Base-by-base conservation (phyloP, 352 stramenopile genomes). In the Albugo candida region DNA sequence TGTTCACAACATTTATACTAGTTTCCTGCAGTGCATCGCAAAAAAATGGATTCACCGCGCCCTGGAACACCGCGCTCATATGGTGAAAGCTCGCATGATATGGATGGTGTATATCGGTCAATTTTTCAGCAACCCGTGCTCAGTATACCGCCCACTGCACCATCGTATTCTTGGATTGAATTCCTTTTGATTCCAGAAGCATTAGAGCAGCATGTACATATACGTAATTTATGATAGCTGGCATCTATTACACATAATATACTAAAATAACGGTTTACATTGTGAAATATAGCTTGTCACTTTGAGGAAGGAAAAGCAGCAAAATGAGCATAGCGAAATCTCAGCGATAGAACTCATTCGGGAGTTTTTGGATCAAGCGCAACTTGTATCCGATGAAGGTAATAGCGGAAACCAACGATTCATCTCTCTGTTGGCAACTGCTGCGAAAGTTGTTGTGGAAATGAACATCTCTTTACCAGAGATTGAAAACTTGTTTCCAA, bases 111-210 rank as follows among this genome's bases (percentile, higher is more conserved):
- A 46, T 89, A 89, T 54, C 76, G 73, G 47, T 86, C 73, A 1
- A 57, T 89, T 42, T 89, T 89, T 55, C 76, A 89, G 60, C 76
- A 89, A 46, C 73, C 76, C 13, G 53, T 81, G 18, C 62, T 89
- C 13, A 72, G 85, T 37, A 66, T 89, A 34, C 76, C 75, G 0
- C 66, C 71, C 0, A 59, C 58, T 0, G 67, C 71, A 13, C 72
- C 73, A 10, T 80, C 75, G 2, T 83, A 83, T 51, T 68, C 75
- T 38, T 89, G 76, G 76, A 86, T 86, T 45, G 73, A 89, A 58
- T 89, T 89, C 52, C 47, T 89, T n/a, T 64, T 89, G 34, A 70
- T 85, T 37, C 74, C 74, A 5, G 65, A 80, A 27, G 74, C 74
- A 45, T 66, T 86, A 3, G 67, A 81, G 50, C 61, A 65, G 36